Conservation (phyloP, 441 rosid genomes). For the Biscutella laevigata region DNA sequence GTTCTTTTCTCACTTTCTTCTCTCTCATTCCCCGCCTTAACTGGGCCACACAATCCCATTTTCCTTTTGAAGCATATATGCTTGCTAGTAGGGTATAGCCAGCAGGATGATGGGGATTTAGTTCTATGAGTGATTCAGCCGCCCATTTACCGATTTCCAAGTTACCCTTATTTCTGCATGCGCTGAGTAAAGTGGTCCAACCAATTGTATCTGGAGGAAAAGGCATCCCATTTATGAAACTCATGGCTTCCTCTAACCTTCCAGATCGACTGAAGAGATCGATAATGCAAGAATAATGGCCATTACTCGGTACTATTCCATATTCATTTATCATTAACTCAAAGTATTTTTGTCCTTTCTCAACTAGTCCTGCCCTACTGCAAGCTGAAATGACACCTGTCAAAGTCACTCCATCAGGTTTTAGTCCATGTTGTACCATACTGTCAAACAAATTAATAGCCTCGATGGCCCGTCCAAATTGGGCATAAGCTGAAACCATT, state of each 20-base stretch:
- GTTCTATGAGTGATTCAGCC: slow-evolving; percentile 63
- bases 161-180: slow-evolving; percentile 60
- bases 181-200: slow-evolving; percentile 83
- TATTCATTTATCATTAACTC: slow-evolving; percentile 55
- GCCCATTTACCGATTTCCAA: slow-evolving; percentile 78
- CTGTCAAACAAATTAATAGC: slow-evolving; percentile 62
- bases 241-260: slow-evolving; percentile 70
- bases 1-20: slow-evolving; percentile 70
- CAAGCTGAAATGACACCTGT: slow-evolving; percentile 87
- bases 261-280: slow-evolving; percentile 91
- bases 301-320: slow-evolving; percentile 46
- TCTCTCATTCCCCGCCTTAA: slow-evolving; percentile 62
- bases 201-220: slow-evolving; percentile 67
- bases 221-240: slow-evolving; percentile 67
- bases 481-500: slow-evolving; percentile 72
- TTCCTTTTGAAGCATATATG: slow-evolving; percentile 62
- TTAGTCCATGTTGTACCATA: slow-evolving; percentile 56
- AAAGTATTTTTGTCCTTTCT: slow-evolving; percentile 62
- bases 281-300: slow-evolving; percentile 89
- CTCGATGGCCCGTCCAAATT: slow-evolving; percentile 72
- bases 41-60: slow-evolving; percentile 66
- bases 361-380: slow-evolving; percentile 88
- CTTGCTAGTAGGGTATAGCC: slow-evolving; percentile 64
- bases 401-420: slow-evolving; percentile 85
- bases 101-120: slow-evolving; percentile 77